Conservation (phyloP, 208 protist species). For the Porcisia hertigi region DNA sequence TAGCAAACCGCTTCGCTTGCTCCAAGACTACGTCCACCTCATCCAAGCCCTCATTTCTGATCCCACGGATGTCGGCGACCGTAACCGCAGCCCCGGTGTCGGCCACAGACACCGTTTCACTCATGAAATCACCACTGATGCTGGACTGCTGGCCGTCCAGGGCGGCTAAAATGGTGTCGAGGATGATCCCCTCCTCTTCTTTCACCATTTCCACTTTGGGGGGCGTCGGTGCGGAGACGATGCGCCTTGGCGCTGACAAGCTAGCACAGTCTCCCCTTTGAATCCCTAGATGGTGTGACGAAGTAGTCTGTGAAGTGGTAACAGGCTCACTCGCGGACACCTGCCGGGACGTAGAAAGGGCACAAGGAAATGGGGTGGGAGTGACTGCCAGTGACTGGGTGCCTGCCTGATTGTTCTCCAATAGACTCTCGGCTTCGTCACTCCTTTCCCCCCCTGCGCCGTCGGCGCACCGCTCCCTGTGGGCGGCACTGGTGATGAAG, state of each 20-base stretch:
- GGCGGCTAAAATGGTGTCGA: constrained; percentile 63
- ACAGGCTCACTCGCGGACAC: not conserved
- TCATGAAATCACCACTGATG: constrained; percentile 61
- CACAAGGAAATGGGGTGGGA: not conserved
- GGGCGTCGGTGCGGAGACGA: not conserved
- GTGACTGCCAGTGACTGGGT: not conserved
- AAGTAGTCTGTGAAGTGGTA: not conserved
- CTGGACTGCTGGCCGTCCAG: constrained; percentile 62
- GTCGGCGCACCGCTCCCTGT: not conserved
- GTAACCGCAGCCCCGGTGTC: not conserved
- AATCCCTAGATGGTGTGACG: not conserved
- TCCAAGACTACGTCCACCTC: constrained; percentile 52
- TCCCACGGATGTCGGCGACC: not conserved
- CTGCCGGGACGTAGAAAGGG: not conserved
- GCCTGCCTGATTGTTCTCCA: not conserved
- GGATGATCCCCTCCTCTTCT: constrained; percentile 55
- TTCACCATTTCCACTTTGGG: constrained; percentile 1
- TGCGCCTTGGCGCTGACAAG: not conserved
- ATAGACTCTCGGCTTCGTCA: not conserved
- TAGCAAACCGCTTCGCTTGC: constrained; percentile 50
- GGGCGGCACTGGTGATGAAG: constrained; percentile 20
- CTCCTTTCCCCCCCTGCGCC: not conserved
- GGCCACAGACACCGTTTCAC: not conserved
- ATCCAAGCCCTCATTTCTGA: constrained; percentile 12
- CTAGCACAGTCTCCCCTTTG: not conserved